Conservation (phyloP, 257 asterid species). For the Nicotiana undulata region DNA sequence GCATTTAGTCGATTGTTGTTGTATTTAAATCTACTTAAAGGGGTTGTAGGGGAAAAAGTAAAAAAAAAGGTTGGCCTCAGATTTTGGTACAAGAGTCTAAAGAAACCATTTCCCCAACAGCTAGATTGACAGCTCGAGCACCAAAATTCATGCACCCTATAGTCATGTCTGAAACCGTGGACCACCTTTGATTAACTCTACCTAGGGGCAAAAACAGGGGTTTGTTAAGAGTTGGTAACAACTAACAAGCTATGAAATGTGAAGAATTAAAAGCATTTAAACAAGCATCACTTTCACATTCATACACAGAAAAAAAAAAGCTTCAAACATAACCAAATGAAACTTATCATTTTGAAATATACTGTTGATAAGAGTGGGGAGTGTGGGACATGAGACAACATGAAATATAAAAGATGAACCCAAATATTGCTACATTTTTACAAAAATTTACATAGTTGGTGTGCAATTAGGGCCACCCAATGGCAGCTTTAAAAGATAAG, state of each 20-base stretch:
- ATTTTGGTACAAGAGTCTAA: not conserved
- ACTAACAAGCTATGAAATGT: not conserved
- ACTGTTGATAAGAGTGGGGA: not conserved
- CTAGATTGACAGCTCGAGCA: no score
- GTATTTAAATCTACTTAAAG: no score
- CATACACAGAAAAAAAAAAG: no score
- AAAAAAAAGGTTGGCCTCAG: no score
- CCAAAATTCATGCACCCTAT: no score
- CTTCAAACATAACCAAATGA: no score
- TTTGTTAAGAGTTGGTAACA: not conserved
- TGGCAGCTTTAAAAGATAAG: not conserved
- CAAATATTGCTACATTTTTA: not conserved
- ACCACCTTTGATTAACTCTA: not conserved
- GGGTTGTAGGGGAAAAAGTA: no score
- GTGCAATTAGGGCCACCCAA: not conserved
- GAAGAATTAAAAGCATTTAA: no score
- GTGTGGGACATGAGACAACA: not conserved
- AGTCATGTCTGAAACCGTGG: not conserved
- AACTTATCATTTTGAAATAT: no score
- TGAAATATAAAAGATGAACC: not conserved
- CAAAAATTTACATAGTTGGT: not conserved
- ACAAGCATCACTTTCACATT: no score
- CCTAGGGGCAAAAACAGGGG: not conserved
- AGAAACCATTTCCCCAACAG: not conserved
- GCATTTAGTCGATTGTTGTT: no score